Base-by-base conservation (phyloP, 768 basidiomycete genomes). In the Calvatia gigantea region DNA sequence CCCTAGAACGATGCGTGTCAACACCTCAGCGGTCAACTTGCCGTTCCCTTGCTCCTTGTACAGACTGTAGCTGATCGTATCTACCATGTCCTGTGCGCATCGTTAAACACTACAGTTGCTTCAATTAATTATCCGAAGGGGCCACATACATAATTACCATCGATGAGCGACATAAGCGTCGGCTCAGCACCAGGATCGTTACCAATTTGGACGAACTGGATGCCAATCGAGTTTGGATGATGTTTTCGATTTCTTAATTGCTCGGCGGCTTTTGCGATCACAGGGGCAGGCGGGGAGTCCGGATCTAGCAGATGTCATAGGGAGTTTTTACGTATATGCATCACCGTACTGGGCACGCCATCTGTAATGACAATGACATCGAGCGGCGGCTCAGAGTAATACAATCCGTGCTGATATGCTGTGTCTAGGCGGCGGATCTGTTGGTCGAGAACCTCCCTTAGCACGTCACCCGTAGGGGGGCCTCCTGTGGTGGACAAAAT, bases 121-220 rank as follows among this genome's bases (percentile, higher is more conserved):
- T 14, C 3, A 19, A 2, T 6, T 14, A 4, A n/a, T 9, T 31
- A 14, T 32, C 4, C 8, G 28, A 15, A 21, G 35, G 0, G 50
- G 66, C 51, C 57, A 69, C 69, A 27, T 65, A 65, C 41, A 31
- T 69, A 62, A 32, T 65, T 62, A n/a, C 67, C 62, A 23, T 64
- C 57, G 44, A 65, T 64, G 29, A 72, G 59, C 25, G 62, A 55
- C 32, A 61, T 57, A 25, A 72, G 57, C 8, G 61, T 67, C 1
- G 37, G 44, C n/a, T 59, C 59, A 4, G 66, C 66, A 1, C 51
- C 23, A 6, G 42, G 23, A 33, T 67, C 67, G 38, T 69, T 58
- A 29, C 68, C 71, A n/a, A 72, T 68, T 48, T 72, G 71, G 3
- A 70, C 68, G 43, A 72, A 65, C 45, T 72, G 69, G 12, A 72